phyloP scores from a whole-genome alignment of 441 rosid genomes.

The Eutrema salsugineum region DNA sequence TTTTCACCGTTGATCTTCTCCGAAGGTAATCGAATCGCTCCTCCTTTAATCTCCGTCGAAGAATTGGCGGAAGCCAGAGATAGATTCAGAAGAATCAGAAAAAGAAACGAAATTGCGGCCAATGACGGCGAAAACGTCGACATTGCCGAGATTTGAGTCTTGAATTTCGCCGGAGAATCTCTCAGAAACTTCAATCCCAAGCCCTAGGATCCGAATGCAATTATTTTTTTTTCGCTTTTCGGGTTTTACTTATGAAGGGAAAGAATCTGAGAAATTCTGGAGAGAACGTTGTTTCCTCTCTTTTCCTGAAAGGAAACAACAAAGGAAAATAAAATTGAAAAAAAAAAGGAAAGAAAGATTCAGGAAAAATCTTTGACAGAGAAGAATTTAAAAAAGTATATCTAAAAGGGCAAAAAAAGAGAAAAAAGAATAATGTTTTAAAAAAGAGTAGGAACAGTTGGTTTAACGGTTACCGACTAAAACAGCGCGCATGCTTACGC shows the following conservation, averaged over 20 bases:
- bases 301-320: slow-evolving; percentile 24
- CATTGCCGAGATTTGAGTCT: slow-evolving; percentile 17
- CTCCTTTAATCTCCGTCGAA: slow-evolving; percentile 9
- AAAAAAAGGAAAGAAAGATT: not conserved
- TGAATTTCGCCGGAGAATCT: not conserved
- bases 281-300: slow-evolving; percentile 29
- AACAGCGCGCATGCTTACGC: slow-evolving; percentile 18
- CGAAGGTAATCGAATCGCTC: slow-evolving; percentile 31
- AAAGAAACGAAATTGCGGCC: not conserved
- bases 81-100: slow-evolving; percentile 7
- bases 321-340: not conserved
- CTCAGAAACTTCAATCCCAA: not conserved
- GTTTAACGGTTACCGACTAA: slow-evolving; percentile 14
- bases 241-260: not conserved
- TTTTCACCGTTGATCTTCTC: slow-evolving; percentile 28
- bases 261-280: slow-evolving; percentile 2
- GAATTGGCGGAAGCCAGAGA: not conserved
- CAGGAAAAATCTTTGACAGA: slow-evolving; percentile 14
- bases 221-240: not conserved
- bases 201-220: not conserved
- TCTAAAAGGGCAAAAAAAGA: too few relatives aligned
- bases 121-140: slow-evolving; percentile 24
- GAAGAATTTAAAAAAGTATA: not conserved
- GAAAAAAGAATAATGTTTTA: not conserved
- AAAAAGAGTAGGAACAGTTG: slow-evolving; percentile 5